Evolutionary conservation across 2,329 filamentous ascomycete species (phyloP).

Genomic region (Pezicula neosporulosa): DNA sequence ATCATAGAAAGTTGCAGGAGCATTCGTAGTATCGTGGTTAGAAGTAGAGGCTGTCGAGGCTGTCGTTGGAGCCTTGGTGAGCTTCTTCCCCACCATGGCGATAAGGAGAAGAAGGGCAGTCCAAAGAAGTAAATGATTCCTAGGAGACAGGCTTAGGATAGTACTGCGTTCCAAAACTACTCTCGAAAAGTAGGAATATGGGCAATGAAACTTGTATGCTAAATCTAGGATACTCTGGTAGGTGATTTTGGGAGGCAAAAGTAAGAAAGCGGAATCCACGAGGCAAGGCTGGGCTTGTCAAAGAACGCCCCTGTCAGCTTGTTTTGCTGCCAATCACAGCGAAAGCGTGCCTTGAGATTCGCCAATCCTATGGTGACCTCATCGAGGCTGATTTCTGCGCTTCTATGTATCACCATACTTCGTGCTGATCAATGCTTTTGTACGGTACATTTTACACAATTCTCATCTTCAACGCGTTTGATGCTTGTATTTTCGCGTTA

Average conservation of each 20-base stretch:
- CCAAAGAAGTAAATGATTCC: neutral
- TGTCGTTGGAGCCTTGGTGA: neutral
- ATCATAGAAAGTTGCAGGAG: slow-evolving; percentile 23
- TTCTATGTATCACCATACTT: no score
- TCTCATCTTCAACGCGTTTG: neutral
- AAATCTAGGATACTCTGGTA: no score
- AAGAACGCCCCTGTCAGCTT: no score
- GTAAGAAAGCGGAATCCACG: no score
- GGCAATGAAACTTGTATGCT: no score
- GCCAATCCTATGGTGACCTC: slow-evolving; percentile 12
- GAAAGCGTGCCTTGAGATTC: slow-evolving; percentile 6
- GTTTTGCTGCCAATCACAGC: no score
- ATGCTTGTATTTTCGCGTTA: neutral
- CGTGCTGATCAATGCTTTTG: no score
- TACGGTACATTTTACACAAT: no score
- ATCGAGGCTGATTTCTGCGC: neutral
- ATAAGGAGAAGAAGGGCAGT: neutral
- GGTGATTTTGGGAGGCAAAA: no score
- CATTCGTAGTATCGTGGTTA: slow-evolving; percentile 2
- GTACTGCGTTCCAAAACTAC: no score
- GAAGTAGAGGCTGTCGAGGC: neutral
- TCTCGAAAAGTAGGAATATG: neutral
- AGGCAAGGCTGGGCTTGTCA: no score
- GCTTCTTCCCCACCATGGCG: neutral
- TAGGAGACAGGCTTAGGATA: no score